Base-by-base conservation (phyloP, 2,329 filamentous ascomycete species). In the Thielaviopsis ethacetica region DNA sequence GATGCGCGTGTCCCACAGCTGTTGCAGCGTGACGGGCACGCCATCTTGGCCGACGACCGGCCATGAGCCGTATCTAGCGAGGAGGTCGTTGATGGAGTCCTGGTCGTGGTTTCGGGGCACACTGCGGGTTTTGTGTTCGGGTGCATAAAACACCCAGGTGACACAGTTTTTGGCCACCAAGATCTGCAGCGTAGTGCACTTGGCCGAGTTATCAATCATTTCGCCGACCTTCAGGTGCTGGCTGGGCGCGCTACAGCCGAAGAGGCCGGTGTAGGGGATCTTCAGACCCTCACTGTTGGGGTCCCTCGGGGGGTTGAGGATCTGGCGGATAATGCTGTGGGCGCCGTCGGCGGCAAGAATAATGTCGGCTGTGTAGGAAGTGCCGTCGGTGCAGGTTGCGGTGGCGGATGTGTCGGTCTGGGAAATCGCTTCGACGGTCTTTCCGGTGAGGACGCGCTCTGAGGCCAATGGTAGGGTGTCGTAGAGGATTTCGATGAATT, bases 261-360 rank as follows among this genome's bases (percentile, higher is more conserved):
- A 22, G 21, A 41, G 21, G 22, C 38, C 30, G 30, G 30, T 34
- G 30, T 34, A 34, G 10, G 30, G 30, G 30, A 34, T 34, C 7
- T 34, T 10, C 2, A 34, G 10, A 2, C 30, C 7, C 30, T 34
- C 4, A 9, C 30, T 34, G 30, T 34, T 34, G 30, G 30, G 30
- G 7, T 34, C 10, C 30, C 10, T 34, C 5, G 30, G 10, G 4
- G 30, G 30, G 30, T 34, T 34, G 7, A 34, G 30, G 7, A 34
- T 34, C 30, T 44, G 26, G 26, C 70, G 67, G 5, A 68, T 65
- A 9, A 62, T 64, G 62, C 71, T 74, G 53, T 72, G 68, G 5
- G 73, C 70, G 3, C 73, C 73, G 62, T 75, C 73, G 7, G 69
- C 68, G 17, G 73, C 73, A 22, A 75, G 64, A 5, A 75, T 62